Percentiles rank a stretch among this genome's conserved stretches.
Conservation (phyloP, 768 basidiomycete genomes). For the Exsudoporus frostii region DNA sequence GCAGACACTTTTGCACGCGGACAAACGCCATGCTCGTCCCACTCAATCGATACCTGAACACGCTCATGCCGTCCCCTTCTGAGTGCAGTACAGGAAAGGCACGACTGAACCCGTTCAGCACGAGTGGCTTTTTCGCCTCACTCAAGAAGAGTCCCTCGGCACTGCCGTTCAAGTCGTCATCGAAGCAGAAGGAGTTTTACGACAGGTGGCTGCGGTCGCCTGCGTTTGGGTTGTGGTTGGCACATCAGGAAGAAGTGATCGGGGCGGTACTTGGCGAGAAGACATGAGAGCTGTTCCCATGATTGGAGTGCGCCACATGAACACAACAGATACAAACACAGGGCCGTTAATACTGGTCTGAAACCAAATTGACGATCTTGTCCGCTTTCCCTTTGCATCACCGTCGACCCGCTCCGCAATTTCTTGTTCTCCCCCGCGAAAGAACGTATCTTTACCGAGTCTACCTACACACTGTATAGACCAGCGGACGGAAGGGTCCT, state of each 20-base stretch:
- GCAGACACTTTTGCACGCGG: constrained; percentile 80
- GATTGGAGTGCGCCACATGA: constrained; percentile 30
- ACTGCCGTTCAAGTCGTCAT: constrained; percentile 69
- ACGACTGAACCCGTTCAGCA: constrained; percentile 68
- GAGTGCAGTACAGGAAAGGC: constrained; percentile 33
- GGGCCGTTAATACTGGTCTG: constrained; percentile 13
- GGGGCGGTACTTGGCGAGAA: constrained; percentile 46
- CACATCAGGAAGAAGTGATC: constrained; percentile 70
- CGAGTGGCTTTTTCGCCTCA: constrained; percentile 65
- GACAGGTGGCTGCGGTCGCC: constrained; percentile 73
- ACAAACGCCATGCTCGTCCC: constrained; percentile 87
- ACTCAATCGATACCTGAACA: constrained; percentile 86
- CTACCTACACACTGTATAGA: constrained; percentile 28
- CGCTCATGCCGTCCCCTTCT: constrained; percentile 71
- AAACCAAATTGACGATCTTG: constrained; percentile 7
- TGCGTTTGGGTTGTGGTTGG: constrained; percentile 78
- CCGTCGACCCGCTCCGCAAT: constrained; percentile 3
- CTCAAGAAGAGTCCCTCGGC: constrained; percentile 67
- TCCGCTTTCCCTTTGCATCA: constrained; percentile 11
- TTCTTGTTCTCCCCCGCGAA: constrained; percentile 10
- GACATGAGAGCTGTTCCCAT: neutral
- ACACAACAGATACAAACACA: constrained; percentile 27
- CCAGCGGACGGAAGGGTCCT: constrained; percentile 11
- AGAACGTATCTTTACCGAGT: constrained; percentile 9
- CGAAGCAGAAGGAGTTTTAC: constrained; percentile 71